These are phyloP conservation scores for Aspergillus steynii DNA, from an alignment of 495 filamentous ascomycete genomes.

Conservation along the genomic window DNA sequence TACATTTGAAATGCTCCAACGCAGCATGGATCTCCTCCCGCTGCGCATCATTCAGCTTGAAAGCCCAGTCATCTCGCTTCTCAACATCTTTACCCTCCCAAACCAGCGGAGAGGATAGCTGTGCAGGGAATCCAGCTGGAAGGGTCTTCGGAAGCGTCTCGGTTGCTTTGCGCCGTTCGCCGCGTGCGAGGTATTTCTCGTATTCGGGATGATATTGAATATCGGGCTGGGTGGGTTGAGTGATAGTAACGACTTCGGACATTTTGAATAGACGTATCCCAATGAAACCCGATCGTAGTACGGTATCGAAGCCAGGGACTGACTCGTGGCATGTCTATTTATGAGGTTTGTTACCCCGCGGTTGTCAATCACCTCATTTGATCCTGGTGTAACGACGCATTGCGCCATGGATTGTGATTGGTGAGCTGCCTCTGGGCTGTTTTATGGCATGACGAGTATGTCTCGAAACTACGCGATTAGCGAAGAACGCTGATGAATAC, in stretches of 20 bases:
- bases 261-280: constrained; percentile 8
- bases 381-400: background rate
- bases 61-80: constrained; percentile 53
- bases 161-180: constrained; percentile 43
- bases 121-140: constrained; percentile 51
- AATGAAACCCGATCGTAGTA: too few relatives aligned
- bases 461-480: background rate
- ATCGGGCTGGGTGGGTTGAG: constrained; percentile 39
- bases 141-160: constrained; percentile 43
- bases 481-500: too few relatives aligned
- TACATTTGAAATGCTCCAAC: constrained; percentile 56
- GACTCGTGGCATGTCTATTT: too few relatives aligned
- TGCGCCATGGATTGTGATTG: background rate
- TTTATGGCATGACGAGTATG: background rate
- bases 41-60: constrained; percentile 45
- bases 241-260: constrained; percentile 29
- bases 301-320: too few relatives aligned
- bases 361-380: background rate
- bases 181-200: constrained; percentile 55
- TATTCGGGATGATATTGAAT: constrained; percentile 59
- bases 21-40: constrained; percentile 57
- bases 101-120: constrained; percentile 51
- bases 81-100: constrained; percentile 58
- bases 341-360: too few relatives aligned
- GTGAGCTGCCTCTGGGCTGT: background rate